Conservation (phyloP, 129 eudicot species). For the Centaurea solstitialis region DNA sequence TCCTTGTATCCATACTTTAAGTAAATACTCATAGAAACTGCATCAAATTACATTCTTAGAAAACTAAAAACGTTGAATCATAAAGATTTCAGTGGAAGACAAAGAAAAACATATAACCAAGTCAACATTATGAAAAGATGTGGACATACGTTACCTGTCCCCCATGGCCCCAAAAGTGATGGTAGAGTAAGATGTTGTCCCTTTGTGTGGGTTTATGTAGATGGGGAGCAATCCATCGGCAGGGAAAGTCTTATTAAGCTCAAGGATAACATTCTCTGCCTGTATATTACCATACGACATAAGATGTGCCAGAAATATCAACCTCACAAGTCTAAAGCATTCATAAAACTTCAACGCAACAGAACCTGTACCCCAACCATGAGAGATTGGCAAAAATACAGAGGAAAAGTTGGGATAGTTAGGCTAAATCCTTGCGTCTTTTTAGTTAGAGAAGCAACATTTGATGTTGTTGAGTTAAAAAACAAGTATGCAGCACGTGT, state of each 20-base stretch:
- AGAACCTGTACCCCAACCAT: background rate
- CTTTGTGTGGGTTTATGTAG: conserved; percentile 79
- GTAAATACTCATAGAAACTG: conserved; percentile 98
- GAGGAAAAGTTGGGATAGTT: background rate
- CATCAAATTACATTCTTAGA: conserved; percentile 20
- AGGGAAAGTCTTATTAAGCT: conserved; percentile 91
- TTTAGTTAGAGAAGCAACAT: conserved; percentile 1
- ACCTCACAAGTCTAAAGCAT: background rate
- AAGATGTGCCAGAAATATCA: background rate
- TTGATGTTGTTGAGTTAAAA: background rate
- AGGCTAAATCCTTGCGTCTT: background rate
- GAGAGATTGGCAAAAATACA: background rate
- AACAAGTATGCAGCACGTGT: background rate
- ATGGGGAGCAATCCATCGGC: conserved; percentile 93
- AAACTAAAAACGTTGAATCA: background rate
- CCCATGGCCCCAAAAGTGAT: conserved; percentile 99
- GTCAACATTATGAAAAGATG: background rate
- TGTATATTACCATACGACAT: conserved; percentile 30
- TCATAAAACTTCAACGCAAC: background rate
- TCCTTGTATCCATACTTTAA: conserved; percentile 99
- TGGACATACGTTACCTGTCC: conserved; percentile 63
- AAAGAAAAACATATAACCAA: background rate
- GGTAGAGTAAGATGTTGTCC: conserved; percentile 74
- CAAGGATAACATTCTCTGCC: conserved; percentile 85
- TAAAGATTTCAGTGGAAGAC: background rate